Evolutionary conservation across 129 eudicot genomes (phyloP), one percentile per base, ranked within the genome.

Genomic region (Flaveria trinervia): DNA sequence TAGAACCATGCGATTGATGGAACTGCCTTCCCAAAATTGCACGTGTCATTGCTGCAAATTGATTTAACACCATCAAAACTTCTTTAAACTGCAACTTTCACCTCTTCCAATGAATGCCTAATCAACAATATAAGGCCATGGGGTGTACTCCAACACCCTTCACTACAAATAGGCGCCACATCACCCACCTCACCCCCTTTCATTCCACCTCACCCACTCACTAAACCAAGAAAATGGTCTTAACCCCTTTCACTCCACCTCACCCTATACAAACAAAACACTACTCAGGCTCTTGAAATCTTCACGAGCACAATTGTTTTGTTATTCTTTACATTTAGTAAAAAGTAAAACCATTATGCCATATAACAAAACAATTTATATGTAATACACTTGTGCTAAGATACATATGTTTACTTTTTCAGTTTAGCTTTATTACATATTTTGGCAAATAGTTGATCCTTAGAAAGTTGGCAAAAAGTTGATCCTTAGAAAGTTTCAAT

Each of bases 1-100:
- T 67, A 67, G 72, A 50, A 67, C 72, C 55, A 43, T 11, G 72
- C 1, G 18, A 48, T 67, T 67, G 6, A 17, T 65, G 71, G 49
- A 50, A 67, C 71, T 67, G 45, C 52, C 18, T 17, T 65, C 11
- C 50, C 50, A 39, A 39, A 39, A 17, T 22, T 66, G n/a, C 50
- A 36, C 20, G n/a, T 9, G 71, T 66, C 49, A 50, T 71, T 71
- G 48, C 46, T 50, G 64, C 22, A 26, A 52, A 9, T 54, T 52
- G 50, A 33, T 51, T 51, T 20, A 71, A 71, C 65, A 71, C 28
- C 76, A 25, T 30, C 4, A 22, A 49, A 18, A 43, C 52, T 17
- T 43, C 45, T 20, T 10, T 67, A 36, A 36, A 36, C 5, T 36
- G 72, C 55, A 68, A 10, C 36, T 68, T 68, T 17, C 72, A 68